Percentiles rank a stretch among this genome's conserved stretches.
Conservation (phyloP, 371 early-diverging fungal species). For the Quaeritorhiza haematococci region DNA sequence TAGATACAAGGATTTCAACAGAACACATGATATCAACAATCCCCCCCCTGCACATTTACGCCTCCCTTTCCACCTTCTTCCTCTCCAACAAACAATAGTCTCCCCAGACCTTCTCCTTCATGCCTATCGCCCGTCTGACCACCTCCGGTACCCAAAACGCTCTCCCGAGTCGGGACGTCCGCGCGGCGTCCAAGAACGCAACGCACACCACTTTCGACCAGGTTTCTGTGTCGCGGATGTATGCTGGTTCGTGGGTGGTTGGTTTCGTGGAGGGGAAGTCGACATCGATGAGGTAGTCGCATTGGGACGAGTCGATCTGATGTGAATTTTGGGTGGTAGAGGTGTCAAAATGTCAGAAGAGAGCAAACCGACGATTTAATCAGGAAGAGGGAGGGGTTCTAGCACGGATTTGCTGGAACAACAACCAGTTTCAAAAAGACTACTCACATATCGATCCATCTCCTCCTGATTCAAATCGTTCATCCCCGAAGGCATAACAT, state of each 20-base stretch:
- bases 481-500: conserved; percentile 45
- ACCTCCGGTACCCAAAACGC: conserved; percentile 55
- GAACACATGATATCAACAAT: no score
- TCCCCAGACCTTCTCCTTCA: conserved; percentile 51
- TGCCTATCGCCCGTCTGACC: no score
- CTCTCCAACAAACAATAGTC: conserved; percentile 58
- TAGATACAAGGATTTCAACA: no score
- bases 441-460: conserved; percentile 50
- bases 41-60: no score
- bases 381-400: no score
- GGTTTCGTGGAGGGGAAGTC: conserved; percentile 42
- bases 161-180: conserved; percentile 40
- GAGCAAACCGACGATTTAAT: not conserved
- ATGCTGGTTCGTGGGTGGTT: conserved; percentile 39
- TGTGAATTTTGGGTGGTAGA: not conserved
- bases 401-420: no score
- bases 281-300: conserved; percentile 70
- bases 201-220: conserved; percentile 55
- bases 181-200: conserved; percentile 53
- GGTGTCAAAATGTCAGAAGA: not conserved
- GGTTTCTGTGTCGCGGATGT: conserved; percentile 38
- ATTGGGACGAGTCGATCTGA: conserved; percentile 44
- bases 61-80: conserved; percentile 13
- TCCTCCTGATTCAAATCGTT: conserved; percentile 73
- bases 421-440: not conserved